Evolutionary conservation across 2,329 filamentous ascomycete genomes (phyloP).

Genomic region (Cyphellophora attinorum): DNA sequence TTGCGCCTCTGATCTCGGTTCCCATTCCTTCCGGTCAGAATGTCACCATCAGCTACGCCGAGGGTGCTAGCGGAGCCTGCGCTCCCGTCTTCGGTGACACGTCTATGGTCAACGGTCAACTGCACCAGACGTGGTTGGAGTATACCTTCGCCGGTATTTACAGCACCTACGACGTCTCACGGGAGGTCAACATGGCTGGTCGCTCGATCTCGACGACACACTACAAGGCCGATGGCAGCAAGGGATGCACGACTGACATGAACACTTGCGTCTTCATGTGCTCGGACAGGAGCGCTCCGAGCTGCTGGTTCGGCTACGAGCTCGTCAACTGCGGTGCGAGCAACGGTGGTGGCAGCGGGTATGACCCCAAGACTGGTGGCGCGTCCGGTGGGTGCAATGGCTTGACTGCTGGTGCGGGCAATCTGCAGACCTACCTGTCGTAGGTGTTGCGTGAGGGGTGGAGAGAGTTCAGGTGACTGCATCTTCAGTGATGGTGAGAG

Average conservation of each 20-base stretch:
- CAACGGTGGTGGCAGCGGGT: conserved; percentile 1
- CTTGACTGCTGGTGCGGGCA: background rate
- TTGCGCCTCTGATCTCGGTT: conserved; percentile 16
- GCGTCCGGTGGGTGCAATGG: conserved; percentile 1
- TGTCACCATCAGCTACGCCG: conserved; percentile 14
- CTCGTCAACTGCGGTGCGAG: conserved; percentile 15
- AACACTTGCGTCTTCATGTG: conserved; percentile 19
- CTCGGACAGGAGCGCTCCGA: conserved; percentile 6
- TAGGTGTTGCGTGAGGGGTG: background rate
- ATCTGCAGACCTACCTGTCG: background rate
- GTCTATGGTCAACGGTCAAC: conserved; percentile 16
- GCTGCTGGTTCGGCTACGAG: conserved; percentile 13
- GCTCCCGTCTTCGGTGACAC: conserved; percentile 15
- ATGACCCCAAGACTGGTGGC: background rate
- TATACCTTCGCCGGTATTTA: conserved; percentile 16
- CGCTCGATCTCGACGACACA: conserved; percentile 16
- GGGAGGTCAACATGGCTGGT: conserved; percentile 20
- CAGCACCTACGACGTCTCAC: conserved; percentile 17
- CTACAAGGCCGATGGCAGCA: too few species aligned
- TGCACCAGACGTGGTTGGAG: conserved; percentile 18
- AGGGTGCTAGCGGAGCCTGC: conserved; percentile 15
- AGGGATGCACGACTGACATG: conserved; percentile 17
- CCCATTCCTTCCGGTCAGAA: conserved; percentile 9
- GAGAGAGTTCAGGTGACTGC: too few species aligned
- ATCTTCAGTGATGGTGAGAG: too few species aligned